Base-by-base conservation (phyloP, 2,329 filamentous ascomycete genomes). In the Colletotrichum sp. region DNA sequence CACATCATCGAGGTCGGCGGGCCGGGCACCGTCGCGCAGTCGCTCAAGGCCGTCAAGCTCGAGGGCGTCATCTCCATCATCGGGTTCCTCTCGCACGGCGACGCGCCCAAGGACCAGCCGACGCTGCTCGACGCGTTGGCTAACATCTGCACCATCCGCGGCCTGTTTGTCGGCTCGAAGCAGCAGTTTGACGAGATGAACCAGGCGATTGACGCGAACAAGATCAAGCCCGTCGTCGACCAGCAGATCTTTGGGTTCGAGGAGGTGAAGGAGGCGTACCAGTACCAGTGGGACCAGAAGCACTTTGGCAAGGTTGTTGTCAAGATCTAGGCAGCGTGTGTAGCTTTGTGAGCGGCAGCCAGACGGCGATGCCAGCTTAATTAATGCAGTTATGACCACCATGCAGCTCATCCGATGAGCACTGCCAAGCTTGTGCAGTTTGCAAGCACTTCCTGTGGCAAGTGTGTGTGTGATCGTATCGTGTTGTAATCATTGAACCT, bases 1-100 rank as follows among this genome's bases (percentile, higher is more conserved):
- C 82, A 87, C 77, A 78, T 90, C 16, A 79, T 90, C 76, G 88
- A 90, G 78, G 86, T 89, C 10, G 88, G 85, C 5, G 89, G 88
- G 4, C 81, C 84, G 10, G 78, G 77, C 14, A 88, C 87, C 18
- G 82, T 89, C 77, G 78, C 79, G 68, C 86, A 90, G 82, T 87
- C 84, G 55, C 82, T 89, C 28, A 82, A 84, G 52, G 85, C 86
- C 59, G 77, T 89, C 81, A 85, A 84, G 80, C 79, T 85, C n/a
- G 85, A 86, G 69, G 89, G 88, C 36, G 79, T 87, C 71, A 87
- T 90, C 77, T 81, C 79, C 64, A 84, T 86, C 69, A 83, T 86
- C 21, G 84, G 85, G 1, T 75, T 75, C 63, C 63, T 75, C 24
- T 75, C 73, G 18, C 69, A 73, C 63, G 58, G 73, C 10, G 56